Conservation (phyloP, 495 filamentous ascomycete genomes). For the Pyrenula aspistea region DNA sequence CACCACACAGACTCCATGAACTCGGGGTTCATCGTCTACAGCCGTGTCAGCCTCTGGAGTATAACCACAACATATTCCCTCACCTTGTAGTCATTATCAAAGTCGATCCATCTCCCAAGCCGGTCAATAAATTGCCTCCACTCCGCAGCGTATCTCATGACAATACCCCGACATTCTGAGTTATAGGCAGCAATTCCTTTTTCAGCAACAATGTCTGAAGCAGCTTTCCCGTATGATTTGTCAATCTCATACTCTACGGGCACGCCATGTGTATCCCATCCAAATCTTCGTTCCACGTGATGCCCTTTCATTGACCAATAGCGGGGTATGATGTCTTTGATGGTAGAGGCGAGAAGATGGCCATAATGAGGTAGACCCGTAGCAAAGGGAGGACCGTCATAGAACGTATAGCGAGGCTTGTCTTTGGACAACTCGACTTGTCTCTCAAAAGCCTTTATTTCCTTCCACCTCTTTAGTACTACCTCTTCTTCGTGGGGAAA, state of each 20-base stretch:
- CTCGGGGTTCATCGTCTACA: constrained; percentile 75
- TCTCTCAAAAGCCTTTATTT: constrained; percentile 77
- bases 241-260: constrained; percentile 98
- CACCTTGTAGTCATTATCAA: constrained; percentile 96
- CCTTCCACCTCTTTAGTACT: constrained; percentile 70
- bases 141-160: constrained; percentile 83
- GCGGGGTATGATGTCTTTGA: constrained; percentile 92
- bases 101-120: constrained; percentile 94
- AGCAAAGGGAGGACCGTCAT: constrained; percentile 50
- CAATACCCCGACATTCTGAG: constrained; percentile 81
- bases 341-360: constrained; percentile 88
- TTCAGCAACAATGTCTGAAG: constrained; percentile 75
- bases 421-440: constrained; percentile 65
- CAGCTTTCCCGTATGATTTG: constrained; percentile 88
- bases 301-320: constrained; percentile 98
- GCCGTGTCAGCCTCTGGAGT: background rate
- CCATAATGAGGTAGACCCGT: constrained; percentile 88
- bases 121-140: constrained; percentile 86
- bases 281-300: constrained; percentile 62
- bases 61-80: background rate
- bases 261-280: constrained; percentile 89
- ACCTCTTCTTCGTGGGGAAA: constrained; percentile 84
- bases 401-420: constrained; percentile 58
- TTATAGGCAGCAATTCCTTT: constrained; percentile 89
- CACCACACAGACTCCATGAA: constrained; percentile 98